Evolutionary conservation across 164 flowering plant species (phyloP).

Genomic region (Aristolochia fimbriata): DNA sequence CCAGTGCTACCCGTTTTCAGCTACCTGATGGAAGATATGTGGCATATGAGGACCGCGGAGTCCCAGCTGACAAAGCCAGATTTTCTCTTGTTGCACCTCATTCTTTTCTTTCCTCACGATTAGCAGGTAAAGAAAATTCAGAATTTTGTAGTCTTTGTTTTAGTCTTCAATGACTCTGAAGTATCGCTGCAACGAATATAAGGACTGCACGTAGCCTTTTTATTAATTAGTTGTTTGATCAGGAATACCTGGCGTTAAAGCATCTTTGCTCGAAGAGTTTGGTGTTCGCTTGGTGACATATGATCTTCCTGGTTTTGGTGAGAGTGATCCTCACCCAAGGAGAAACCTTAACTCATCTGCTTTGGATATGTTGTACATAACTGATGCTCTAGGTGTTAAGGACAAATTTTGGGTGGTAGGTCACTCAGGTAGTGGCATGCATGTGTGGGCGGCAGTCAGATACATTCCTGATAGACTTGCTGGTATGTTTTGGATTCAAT

Average conservation of each 20-base stretch:
- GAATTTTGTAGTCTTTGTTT: neutral
- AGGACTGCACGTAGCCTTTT: neutral
- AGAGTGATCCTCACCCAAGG: conserved; percentile 87
- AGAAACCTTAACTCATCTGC: conserved; percentile 84
- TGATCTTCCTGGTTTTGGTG: conserved; percentile 99
- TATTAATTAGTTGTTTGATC: conserved; percentile 1
- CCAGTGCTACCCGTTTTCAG: conserved; percentile 52
- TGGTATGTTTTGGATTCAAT: conserved; percentile 25
- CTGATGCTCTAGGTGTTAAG: conserved; percentile 49
- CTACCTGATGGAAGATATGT: conserved; percentile 88
- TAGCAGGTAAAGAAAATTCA: conserved; percentile 45
- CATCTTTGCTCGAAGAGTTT: conserved; percentile 63
- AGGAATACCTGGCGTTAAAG: conserved; percentile 76
- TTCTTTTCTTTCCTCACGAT: conserved; percentile 83
- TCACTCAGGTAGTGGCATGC: conserved; percentile 68
- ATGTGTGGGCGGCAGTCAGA: conserved; percentile 87
- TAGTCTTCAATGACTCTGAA: neutral
- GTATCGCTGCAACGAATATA: neutral
- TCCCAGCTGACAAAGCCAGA: conserved; percentile 66
- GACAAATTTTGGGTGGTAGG: conserved; percentile 88
- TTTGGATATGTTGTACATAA: conserved; percentile 51
- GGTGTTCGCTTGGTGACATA: conserved; percentile 83
- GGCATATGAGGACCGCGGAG: conserved; percentile 77
- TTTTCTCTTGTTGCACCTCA: conserved; percentile 60
- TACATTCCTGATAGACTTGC: conserved; percentile 74